Evolutionary conservation across 2,329 filamentous ascomycete species (phyloP), one percentile per base, ranked within the genome.

Genomic region (Aspergillus fischeri): DNA sequence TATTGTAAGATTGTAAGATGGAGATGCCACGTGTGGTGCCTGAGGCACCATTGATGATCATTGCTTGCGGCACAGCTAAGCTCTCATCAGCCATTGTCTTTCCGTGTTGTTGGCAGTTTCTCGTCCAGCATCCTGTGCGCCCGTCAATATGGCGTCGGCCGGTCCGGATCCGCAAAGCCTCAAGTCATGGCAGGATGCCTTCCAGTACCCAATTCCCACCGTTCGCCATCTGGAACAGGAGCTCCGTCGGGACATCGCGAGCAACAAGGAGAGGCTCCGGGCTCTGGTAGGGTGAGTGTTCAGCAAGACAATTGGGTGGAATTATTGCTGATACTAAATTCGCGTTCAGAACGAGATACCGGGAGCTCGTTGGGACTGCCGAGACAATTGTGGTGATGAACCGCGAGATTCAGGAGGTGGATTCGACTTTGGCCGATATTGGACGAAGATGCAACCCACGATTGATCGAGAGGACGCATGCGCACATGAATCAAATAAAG

Each of bases 361-460:
- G 93, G 64, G 91, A 94, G 67, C 85, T 97, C 8, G 85, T 97
- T 27, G 90, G 90, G 53, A 97, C 93, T 0, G 93, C 93, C 54
- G 92, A 97, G 75, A 87, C 87, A n/a, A 97, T 97, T 64, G 89
- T 97, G 54, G 83, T 87, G 59, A 96, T 97, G 91, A 89, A 91
- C 64, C 76, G 75, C 42, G 86, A 93, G 70, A 93, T 94, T 77
- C 83, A 87, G 59, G 77, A 80, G 11, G 88, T 91, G 17, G 91
- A 96, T 73, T 78, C 80, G 4, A 83, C 86, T 41, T 81, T 97
- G 52, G 83, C 83, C 17, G 81, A 81, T 58, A 88, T 96, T 77
- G 90, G 91, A 49, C 83, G 84, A 45, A 84, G 85, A 56, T 97
- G 93, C 74, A 92, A 92, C 52, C 83, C 90, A 41, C 78, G 82